These are phyloP conservation scores for Ensete ventricosum DNA, from an alignment of 176 grass and related monocot genomes.

Conservation along the genomic window DNA sequence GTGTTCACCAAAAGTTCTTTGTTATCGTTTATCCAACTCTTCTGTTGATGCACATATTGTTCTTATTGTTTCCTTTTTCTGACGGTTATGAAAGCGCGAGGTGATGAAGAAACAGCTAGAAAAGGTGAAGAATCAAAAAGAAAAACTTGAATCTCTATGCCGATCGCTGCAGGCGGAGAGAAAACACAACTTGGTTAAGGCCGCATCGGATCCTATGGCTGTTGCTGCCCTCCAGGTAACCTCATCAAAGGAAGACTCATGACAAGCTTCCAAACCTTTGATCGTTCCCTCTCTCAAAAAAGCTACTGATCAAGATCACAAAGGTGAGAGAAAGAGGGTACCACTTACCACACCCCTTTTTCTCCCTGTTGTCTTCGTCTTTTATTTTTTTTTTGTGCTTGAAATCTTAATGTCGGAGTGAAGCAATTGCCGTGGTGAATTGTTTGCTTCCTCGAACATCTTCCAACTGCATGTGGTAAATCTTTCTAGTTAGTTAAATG, in stretches of 20 bases:
- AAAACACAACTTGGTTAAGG: constrained; percentile 33
- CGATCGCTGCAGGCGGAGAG: constrained; percentile 81
- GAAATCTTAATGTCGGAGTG: too few species aligned
- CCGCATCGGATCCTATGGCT: not conserved
- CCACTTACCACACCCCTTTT: too few species aligned
- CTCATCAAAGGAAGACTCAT: not conserved
- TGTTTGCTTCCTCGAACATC: too few species aligned
- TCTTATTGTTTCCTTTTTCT: not conserved
- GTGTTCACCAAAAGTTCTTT: too few species aligned
- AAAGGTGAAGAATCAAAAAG: constrained; percentile 84
- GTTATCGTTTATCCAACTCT: too few species aligned
- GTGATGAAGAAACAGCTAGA: constrained; percentile 79
- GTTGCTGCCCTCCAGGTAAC: not conserved
- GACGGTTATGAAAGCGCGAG: constrained; percentile 39
- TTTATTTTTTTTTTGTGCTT: too few species aligned
- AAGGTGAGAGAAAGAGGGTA: too few species aligned
- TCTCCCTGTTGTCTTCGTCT: too few species aligned
- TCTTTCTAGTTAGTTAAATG: too few species aligned
- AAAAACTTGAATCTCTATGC: constrained; percentile 89
- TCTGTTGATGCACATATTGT: too few species aligned
- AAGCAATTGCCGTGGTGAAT: too few species aligned
- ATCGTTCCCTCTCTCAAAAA: not conserved
- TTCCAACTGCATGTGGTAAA: too few species aligned
- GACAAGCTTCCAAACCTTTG: not conserved
- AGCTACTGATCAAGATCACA: not conserved